A percentile compares a stretch with the other conserved stretches of the same genome.
phyloP scores from a whole-genome alignment of 1,284 basidiomycete species.

The Lentinus polychrous region DNA sequence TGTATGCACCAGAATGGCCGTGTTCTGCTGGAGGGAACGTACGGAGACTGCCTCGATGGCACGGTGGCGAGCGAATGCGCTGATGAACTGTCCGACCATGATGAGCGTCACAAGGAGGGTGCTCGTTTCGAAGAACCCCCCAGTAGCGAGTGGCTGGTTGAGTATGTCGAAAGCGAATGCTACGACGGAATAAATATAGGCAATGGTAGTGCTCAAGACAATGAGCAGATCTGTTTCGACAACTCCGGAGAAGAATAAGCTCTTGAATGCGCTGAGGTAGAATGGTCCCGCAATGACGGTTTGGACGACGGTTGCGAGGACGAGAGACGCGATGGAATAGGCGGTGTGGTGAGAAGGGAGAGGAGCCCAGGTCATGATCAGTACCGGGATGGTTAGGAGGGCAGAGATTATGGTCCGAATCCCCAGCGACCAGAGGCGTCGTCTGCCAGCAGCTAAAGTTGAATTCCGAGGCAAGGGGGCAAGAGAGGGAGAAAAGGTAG shows the following conservation, averaged over 20 bases:
- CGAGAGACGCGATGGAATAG: slow-evolving; percentile 32
- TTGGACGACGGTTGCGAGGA: slow-evolving; percentile 36
- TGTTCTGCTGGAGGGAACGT: slow-evolving; percentile 29
- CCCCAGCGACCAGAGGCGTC: slow-evolving; percentile 25
- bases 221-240: slow-evolving; percentile 38
- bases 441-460: slow-evolving; percentile 19
- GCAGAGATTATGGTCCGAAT: slow-evolving; percentile 27
- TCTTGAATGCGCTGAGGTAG: slow-evolving; percentile 30
- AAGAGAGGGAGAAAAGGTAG: slow-evolving; percentile 17
- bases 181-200: slow-evolving; percentile 38
- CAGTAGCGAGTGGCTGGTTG: slow-evolving; percentile 26
- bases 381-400: slow-evolving; percentile 34
- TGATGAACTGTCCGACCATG: slow-evolving; percentile 35
- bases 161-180: slow-evolving; percentile 32
- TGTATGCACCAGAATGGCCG: slow-evolving; percentile 25
- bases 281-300: slow-evolving; percentile 31
- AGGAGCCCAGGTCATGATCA: slow-evolving; percentile 39
- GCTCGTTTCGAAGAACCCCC: slow-evolving; percentile 42
- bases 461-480: slow-evolving; percentile 23
- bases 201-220: slow-evolving; percentile 33
- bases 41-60: slow-evolving; percentile 30
- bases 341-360: slow-evolving; percentile 26
- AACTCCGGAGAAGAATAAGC: slow-evolving; percentile 31
- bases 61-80: slow-evolving; percentile 32
- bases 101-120: slow-evolving; percentile 39